These are phyloP conservation scores for Bruguiera parviflora DNA, from an alignment of 345 rosid genomes.

Conservation along the genomic window DNA sequence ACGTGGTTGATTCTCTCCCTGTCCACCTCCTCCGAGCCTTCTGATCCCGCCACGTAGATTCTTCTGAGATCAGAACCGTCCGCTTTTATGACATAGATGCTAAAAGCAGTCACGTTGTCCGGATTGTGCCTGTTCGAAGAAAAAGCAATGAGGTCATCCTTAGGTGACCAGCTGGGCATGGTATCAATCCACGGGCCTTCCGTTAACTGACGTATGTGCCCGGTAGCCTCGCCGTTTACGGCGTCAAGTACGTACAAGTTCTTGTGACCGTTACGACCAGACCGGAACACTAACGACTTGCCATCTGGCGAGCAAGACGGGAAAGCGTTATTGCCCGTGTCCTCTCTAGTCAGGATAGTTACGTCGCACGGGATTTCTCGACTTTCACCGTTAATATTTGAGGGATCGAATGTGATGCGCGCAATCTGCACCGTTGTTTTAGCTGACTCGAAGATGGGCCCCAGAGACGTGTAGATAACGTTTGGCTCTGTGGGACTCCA, in stretches of 20 bases:
- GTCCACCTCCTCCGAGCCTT: constrained; percentile 48
- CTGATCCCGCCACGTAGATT: constrained; percentile 50
- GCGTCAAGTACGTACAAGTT: constrained; percentile 62
- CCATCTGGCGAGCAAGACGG: constrained; percentile 89
- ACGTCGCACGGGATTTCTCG: constrained; percentile 53
- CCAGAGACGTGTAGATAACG: constrained; percentile 67
- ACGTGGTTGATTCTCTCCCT: constrained; percentile 83
- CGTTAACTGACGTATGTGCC: constrained; percentile 51
- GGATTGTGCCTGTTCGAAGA: constrained; percentile 80
- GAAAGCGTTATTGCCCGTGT: constrained; percentile 83
- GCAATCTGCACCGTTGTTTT: constrained; percentile 71
- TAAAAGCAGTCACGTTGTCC: constrained; percentile 28
- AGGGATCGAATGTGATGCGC: constrained; percentile 48
- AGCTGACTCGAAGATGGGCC: constrained; percentile 64
- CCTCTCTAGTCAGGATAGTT: constrained; percentile 64
- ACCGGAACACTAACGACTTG: constrained; percentile 65
- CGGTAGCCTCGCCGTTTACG: constrained; percentile 55
- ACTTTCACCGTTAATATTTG: constrained; percentile 31
- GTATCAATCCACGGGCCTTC: constrained; percentile 82
- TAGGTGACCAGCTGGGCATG: constrained; percentile 85
- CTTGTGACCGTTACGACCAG: constrained; percentile 73
- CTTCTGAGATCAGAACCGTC: constrained; percentile 66
- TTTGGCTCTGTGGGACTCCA: constrained; percentile 78
- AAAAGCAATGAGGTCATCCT: constrained; percentile 83
- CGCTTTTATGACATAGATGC: constrained; percentile 61